Evolutionary conservation across 2,329 filamentous ascomycete genomes (phyloP).

Genomic region (Pseudocercospora fijiensis): DNA sequence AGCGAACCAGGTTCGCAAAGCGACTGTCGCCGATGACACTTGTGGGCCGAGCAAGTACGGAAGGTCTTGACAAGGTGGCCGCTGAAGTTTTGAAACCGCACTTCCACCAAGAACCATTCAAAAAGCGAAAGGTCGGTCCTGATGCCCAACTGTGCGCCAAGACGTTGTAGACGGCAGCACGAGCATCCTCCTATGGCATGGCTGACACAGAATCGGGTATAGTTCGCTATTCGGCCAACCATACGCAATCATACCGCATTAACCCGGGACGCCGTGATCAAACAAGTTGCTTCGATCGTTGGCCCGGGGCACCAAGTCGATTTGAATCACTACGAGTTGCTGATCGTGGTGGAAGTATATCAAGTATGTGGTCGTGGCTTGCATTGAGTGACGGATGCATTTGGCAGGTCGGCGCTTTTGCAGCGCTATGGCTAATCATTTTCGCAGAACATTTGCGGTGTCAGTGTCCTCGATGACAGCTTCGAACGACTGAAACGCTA

Average conservation of each 20-base stretch:
- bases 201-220: constrained; percentile 10
- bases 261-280: constrained; percentile 68
- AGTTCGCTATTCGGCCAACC: constrained; percentile 84
- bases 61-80: constrained; percentile 65
- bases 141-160: constrained; percentile 6
- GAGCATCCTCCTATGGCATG: not conserved
- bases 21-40: constrained; percentile 60
- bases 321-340: constrained; percentile 72
- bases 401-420: constrained; percentile 5
- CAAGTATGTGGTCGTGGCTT: constrained; percentile 56
- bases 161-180: not conserved
- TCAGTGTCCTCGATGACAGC: constrained; percentile 73
- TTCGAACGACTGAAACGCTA: constrained; percentile 74
- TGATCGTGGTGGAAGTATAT: constrained; percentile 77
- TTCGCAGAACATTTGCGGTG: constrained; percentile 67
- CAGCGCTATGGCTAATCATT: not conserved
- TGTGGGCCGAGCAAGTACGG: constrained; percentile 66
- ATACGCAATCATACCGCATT: constrained; percentile 71
- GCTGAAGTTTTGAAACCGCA: constrained; percentile 61
- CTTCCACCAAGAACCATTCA: constrained; percentile 57
- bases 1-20: constrained; percentile 59
- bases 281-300: constrained; percentile 65
- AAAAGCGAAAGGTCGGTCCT: constrained; percentile 53
- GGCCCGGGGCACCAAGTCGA: constrained; percentile 71
- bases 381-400: constrained; percentile 9